These are phyloP conservation scores for Xylariaceae sp. DNA, from an alignment of 2,329 filamentous ascomycete species.

Conservation along the genomic window DNA sequence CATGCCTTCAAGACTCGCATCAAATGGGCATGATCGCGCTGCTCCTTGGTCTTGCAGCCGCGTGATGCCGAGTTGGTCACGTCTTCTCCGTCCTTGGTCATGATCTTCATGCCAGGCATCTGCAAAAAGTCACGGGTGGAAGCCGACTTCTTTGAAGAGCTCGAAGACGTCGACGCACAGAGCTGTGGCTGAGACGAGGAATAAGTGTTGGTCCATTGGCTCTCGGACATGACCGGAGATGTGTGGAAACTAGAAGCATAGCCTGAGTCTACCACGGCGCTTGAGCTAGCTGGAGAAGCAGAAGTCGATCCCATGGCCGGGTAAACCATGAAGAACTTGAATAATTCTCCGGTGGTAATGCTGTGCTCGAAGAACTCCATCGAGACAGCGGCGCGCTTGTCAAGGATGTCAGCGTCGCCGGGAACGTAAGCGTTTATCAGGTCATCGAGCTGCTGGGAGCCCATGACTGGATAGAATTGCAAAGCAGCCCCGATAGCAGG, in stretches of 20 bases:
- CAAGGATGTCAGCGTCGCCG: constrained; percentile 47
- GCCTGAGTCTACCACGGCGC: constrained; percentile 41
- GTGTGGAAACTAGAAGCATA: constrained; percentile 43
- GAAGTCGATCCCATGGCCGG: constrained; percentile 33
- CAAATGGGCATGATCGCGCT: constrained; percentile 61
- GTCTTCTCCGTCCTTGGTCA: constrained; percentile 59
- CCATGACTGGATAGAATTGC: constrained; percentile 63
- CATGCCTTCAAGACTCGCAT: constrained; percentile 68
- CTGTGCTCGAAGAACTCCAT: constrained; percentile 56
- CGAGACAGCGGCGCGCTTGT: constrained; percentile 55
- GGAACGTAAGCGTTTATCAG: constrained; percentile 56
- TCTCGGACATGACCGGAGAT: constrained; percentile 47
- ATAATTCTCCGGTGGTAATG: constrained; percentile 50
- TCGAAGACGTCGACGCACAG: constrained; percentile 16
- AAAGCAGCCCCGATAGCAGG: constrained; percentile 51
- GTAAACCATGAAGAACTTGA: constrained; percentile 57
- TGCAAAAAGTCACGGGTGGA: constrained; percentile 42
- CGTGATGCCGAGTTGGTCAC: constrained; percentile 59
- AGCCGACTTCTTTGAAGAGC: constrained; percentile 24
- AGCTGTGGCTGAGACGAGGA: constrained; percentile 26
- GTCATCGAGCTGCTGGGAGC: constrained; percentile 56
- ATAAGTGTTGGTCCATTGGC: constrained; percentile 36
- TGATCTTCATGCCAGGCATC: constrained; percentile 62
- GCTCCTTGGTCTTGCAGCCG: constrained; percentile 63
- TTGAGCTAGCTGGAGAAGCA: constrained; percentile 42